Percentiles rank a stretch among this genome's conserved stretches.
Conservation (phyloP, 805 yeast species). For the Saturnispora besseyi region DNA sequence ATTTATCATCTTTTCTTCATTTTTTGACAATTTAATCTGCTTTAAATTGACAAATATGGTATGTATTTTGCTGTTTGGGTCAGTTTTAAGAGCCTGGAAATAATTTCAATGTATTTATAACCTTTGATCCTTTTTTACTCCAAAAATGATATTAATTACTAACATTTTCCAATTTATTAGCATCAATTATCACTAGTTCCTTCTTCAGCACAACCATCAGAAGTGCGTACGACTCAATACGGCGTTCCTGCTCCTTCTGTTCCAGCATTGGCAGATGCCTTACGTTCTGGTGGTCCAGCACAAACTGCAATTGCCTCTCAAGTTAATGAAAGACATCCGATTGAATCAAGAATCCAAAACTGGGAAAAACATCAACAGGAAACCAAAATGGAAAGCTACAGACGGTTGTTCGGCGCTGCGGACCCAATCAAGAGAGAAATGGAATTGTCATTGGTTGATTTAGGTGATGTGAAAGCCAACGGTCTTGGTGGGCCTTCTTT, state of each 20-base stretch:
- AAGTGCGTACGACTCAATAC: constrained; percentile 42
- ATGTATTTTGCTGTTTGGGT: neutral
- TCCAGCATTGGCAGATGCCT: constrained; percentile 60
- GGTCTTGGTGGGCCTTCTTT: constrained; percentile 49
- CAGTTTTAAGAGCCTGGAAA: no score
- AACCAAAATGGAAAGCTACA: constrained; percentile 63
- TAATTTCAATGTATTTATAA: no score
- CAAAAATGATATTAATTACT: neutral
- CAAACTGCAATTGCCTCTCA: constrained; percentile 41
- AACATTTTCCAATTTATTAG: neutral
- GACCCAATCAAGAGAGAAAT: constrained; percentile 88
- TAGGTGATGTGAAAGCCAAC: constrained; percentile 60
- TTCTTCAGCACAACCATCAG: constrained; percentile 33
- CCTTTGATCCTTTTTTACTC: no score
- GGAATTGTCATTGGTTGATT: constrained; percentile 71
- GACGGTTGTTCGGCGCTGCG: constrained; percentile 83
- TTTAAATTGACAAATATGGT: neutral
- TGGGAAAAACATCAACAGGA: constrained; percentile 78
- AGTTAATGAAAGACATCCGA: constrained; percentile 74
- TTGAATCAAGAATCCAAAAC: constrained; percentile 61
- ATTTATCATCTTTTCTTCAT: neutral
- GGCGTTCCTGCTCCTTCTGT: constrained; percentile 56
- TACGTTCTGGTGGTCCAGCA: constrained; percentile 58
- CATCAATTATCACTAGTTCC: constrained; percentile 48
- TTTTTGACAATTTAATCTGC: neutral